Evolutionary conservation across 2,329 filamentous ascomycete genomes (phyloP).

Genomic region (Madurella fahalii): DNA sequence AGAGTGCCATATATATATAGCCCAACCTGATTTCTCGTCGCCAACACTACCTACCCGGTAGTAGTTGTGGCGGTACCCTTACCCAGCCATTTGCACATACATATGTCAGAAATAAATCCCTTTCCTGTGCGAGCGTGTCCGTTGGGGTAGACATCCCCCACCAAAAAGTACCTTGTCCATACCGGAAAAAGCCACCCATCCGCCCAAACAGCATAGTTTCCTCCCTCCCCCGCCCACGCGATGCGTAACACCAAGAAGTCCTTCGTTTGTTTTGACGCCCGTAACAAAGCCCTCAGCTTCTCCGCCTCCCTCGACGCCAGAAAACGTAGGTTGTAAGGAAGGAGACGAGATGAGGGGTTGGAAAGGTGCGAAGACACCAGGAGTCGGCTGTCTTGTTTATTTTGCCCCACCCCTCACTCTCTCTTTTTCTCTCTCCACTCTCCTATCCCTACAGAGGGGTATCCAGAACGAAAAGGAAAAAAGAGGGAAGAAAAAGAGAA

Average conservation of each 20-base stretch:
- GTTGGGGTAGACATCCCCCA: not conserved
- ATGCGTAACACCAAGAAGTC: no score
- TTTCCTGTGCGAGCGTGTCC: not conserved
- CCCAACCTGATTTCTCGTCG: no score
- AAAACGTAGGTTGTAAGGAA: not conserved
- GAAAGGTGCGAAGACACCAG: not conserved
- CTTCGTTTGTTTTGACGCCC: not conserved
- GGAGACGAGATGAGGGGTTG: not conserved
- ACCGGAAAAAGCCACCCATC: not conserved
- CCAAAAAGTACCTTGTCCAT: no score
- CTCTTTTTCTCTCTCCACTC: not conserved
- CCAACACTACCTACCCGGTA: no score
- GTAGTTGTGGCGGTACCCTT: no score
- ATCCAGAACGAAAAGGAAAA: conserved; percentile 3
- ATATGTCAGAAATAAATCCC: not conserved
- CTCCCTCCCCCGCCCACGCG: no score
- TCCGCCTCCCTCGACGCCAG: not conserved
- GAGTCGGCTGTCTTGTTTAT: no score
- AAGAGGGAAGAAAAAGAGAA: conserved; percentile 2
- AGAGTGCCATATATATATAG: no score
- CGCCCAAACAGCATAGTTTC: no score
- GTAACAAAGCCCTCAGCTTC: not conserved
- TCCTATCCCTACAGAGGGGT: conserved; percentile 3
- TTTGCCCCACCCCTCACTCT: not conserved
- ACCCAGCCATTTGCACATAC: not conserved